Conservation (phyloP, 2,329 filamentous ascomycete genomes). For the Fusarium temperatum region DNA sequence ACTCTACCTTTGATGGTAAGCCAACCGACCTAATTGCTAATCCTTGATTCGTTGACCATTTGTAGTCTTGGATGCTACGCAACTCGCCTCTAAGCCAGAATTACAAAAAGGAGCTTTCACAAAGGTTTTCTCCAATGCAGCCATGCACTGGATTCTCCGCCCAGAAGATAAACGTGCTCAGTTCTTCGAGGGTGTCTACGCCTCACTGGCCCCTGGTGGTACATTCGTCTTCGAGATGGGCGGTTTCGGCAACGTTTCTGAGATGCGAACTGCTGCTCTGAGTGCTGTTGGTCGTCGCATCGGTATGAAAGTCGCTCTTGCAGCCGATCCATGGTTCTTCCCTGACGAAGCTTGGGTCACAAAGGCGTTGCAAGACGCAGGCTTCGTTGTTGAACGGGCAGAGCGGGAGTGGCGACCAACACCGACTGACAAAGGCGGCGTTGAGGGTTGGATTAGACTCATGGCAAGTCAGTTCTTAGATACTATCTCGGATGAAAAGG, state of each 20-base stretch:
- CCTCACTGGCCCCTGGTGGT: slow-evolving; percentile 63
- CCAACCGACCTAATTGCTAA: too few species aligned
- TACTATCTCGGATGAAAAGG: slow-evolving; percentile 53
- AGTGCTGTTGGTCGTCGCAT: slow-evolving; percentile 62
- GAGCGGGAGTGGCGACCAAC: slow-evolving; percentile 75
- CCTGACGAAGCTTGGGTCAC: slow-evolving; percentile 69
- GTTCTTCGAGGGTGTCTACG: slow-evolving; percentile 64
- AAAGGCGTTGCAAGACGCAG: slow-evolving; percentile 55
- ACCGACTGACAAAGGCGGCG: slow-evolving; percentile 63
- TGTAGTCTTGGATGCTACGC: slow-evolving; percentile 58
- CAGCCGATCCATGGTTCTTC: slow-evolving; percentile 75
- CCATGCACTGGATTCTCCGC: slow-evolving; percentile 73
- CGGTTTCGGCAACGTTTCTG: slow-evolving; percentile 72
- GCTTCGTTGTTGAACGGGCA: slow-evolving; percentile 59
- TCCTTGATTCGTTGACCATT: not conserved
- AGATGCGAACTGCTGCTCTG: slow-evolving; percentile 68
- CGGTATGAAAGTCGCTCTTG: slow-evolving; percentile 57
- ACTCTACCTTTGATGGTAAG: slow-evolving; percentile 57
- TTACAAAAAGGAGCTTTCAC: slow-evolving; percentile 53
- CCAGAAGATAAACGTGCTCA: slow-evolving; percentile 51
- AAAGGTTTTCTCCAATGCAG: slow-evolving; percentile 74
- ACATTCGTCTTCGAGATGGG: slow-evolving; percentile 76
- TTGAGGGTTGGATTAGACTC: slow-evolving; percentile 72
- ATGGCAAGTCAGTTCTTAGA: slow-evolving; percentile 70
- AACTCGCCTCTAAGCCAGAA: slow-evolving; percentile 46